phyloP scores from a whole-genome alignment of 345 rosid genomes.

The Firmiana major region DNA sequence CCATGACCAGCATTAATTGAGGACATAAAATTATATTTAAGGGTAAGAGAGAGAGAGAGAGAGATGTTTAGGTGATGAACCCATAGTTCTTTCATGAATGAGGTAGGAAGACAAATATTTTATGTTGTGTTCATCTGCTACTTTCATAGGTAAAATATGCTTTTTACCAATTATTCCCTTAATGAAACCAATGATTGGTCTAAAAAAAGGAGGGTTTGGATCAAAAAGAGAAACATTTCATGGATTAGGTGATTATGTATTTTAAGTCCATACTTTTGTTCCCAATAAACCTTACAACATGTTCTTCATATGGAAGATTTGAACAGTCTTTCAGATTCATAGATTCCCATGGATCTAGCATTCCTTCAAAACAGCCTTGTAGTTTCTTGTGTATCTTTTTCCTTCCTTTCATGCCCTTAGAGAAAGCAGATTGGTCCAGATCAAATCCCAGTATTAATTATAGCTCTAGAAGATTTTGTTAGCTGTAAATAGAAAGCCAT shows the following conservation, averaged over 20 bases:
- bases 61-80: constrained; percentile 21
- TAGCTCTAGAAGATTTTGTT: constrained; percentile 11
- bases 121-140: constrained; percentile 33
- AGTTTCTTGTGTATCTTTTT: background rate
- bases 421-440: constrained; percentile 35
- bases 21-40: background rate
- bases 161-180: constrained; percentile 34
- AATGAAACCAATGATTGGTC: constrained; percentile 41
- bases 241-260: constrained; percentile 33
- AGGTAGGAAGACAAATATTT: constrained; percentile 25
- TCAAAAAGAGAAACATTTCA: constrained; percentile 16
- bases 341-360: constrained; percentile 27
- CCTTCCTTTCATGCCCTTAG: constrained; percentile 10
- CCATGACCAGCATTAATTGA: constrained; percentile 32
- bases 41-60: background rate
- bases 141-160: constrained; percentile 30
- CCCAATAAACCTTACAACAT: constrained; percentile 36
- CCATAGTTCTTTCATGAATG: constrained; percentile 23
- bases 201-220: constrained; percentile 14
- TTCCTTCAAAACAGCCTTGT: background rate
- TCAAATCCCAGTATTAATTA: constrained; percentile 35
- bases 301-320: constrained; percentile 26
- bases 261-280: constrained; percentile 21
- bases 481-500: constrained; percentile 18
- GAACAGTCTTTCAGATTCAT: constrained; percentile 6